phyloP scores from a whole-genome alignment of 2,329 filamentous ascomycete genomes.

The Pestalotiopsis sp. region DNA sequence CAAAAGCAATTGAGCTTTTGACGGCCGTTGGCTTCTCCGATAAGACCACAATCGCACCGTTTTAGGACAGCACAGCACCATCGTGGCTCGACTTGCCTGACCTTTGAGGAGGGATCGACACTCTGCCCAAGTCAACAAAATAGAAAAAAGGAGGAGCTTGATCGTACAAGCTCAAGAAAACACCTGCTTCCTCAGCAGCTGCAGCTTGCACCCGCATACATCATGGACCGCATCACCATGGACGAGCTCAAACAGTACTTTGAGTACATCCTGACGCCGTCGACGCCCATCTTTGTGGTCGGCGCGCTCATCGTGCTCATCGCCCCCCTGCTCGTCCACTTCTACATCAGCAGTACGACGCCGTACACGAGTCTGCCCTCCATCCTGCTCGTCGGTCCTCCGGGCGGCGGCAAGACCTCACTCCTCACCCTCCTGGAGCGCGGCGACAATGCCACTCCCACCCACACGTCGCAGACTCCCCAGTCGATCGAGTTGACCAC shows the following conservation, averaged over 20 bases:
- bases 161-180: not conserved
- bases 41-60: conserved; percentile 14
- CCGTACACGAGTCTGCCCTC: conserved; percentile 72
- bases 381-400: conserved; percentile 80
- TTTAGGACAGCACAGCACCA: conserved; percentile 3
- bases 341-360: conserved; percentile 68
- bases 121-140: not conserved
- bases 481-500: conserved; percentile 59
- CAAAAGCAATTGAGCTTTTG: not conserved
- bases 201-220: not conserved
- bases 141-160: not conserved
- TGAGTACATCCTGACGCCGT: conserved; percentile 62
- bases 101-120: not conserved
- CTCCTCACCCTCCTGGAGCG: conserved; percentile 76
- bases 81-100: not conserved
- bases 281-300: conserved; percentile 63
- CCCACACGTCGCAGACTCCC: conserved; percentile 58
- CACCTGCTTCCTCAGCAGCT: not conserved
- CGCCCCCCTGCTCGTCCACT: conserved; percentile 78
- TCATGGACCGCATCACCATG: conserved; percentile 31
- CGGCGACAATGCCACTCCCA: conserved; percentile 46
- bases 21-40: conserved; percentile 12
- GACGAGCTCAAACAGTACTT: conserved; percentile 42
- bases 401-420: conserved; percentile 84
- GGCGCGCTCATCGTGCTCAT: conserved; percentile 72